phyloP scores from a whole-genome alignment of 1,284 basidiomycete species.

The Ustilago trichophora region DNA sequence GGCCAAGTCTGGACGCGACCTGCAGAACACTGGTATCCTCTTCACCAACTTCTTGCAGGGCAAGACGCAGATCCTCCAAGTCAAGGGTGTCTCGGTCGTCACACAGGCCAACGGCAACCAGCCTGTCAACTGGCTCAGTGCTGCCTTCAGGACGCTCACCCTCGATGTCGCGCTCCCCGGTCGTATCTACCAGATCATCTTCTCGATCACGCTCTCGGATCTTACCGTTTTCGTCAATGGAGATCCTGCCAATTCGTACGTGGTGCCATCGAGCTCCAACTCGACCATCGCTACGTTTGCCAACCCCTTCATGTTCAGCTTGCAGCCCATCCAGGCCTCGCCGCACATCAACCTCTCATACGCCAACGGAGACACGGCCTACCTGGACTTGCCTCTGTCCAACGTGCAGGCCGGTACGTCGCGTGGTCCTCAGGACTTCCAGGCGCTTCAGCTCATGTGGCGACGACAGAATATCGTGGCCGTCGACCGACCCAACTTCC shows the following conservation, averaged over 20 bases:
- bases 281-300: constrained; percentile 75
- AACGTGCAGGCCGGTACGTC: constrained; percentile 74
- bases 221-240: constrained; percentile 72
- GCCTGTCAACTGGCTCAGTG: constrained; percentile 76
- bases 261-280: constrained; percentile 61
- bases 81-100: constrained; percentile 74
- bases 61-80: constrained; percentile 74
- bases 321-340: constrained; percentile 74
- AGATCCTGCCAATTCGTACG: constrained; percentile 48
- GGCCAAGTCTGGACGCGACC: constrained; percentile 70
- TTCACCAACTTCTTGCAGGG: constrained; percentile 77
- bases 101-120: constrained; percentile 62
- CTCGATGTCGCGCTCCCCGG: constrained; percentile 76
- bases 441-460: constrained; percentile 71
- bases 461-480: constrained; percentile 72
- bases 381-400: constrained; percentile 72
- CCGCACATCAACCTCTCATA: constrained; percentile 72
- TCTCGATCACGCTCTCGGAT: constrained; percentile 75
- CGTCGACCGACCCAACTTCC: constrained; percentile 72
- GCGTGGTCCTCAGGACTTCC: constrained; percentile 73
- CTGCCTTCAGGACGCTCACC: constrained; percentile 76
- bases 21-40: constrained; percentile 73
- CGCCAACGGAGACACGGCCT: constrained; percentile 72
- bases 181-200: constrained; percentile 75
- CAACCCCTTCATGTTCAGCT: constrained; percentile 80